phyloP scores from a whole-genome alignment of 805 yeast genomes.

The Kluyveromyces lactis region DNA sequence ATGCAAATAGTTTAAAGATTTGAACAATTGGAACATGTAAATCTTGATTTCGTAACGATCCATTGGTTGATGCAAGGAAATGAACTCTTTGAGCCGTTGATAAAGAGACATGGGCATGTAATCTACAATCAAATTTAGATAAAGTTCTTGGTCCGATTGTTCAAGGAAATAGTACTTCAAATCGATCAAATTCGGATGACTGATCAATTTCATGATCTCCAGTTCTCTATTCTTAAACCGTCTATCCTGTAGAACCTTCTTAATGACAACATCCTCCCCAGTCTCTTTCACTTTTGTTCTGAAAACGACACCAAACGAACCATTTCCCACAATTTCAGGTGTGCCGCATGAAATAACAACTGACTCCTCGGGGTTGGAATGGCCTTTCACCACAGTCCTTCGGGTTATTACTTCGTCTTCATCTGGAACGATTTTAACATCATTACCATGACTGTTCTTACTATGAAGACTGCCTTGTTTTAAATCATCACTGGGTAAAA shows the following conservation, averaged over 20 bases:
- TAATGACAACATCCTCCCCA: constrained; percentile 81
- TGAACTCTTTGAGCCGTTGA: constrained; percentile 81
- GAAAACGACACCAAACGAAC: constrained; percentile 98
- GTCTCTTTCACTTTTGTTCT: constrained; percentile 71
- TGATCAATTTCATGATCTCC: constrained; percentile 86
- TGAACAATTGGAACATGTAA: constrained; percentile 67
- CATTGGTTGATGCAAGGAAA: constrained; percentile 67
- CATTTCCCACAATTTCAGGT: constrained; percentile 92
- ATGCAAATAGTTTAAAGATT: constrained; percentile 77
- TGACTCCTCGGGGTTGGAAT: constrained; percentile 4
- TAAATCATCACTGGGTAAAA: no score
- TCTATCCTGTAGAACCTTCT: constrained; percentile 92
- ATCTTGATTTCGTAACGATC: constrained; percentile 83
- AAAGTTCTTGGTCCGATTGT: constrained; percentile 40
- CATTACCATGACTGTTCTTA: no score
- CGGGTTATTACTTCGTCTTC: not conserved
- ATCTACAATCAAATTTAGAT: constrained; percentile 82
- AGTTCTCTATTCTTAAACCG: constrained; percentile 91
- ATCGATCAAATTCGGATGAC: constrained; percentile 82
- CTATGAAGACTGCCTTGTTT: no score
- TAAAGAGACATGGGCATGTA: constrained; percentile 94
- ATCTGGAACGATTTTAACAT: no score
- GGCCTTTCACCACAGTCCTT: constrained; percentile 20
- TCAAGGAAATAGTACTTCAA: constrained; percentile 83
- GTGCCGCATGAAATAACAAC: constrained; percentile 64